phyloP scores from a whole-genome alignment of 1,284 basidiomycete genomes.

The Rugosomyces carneus region DNA sequence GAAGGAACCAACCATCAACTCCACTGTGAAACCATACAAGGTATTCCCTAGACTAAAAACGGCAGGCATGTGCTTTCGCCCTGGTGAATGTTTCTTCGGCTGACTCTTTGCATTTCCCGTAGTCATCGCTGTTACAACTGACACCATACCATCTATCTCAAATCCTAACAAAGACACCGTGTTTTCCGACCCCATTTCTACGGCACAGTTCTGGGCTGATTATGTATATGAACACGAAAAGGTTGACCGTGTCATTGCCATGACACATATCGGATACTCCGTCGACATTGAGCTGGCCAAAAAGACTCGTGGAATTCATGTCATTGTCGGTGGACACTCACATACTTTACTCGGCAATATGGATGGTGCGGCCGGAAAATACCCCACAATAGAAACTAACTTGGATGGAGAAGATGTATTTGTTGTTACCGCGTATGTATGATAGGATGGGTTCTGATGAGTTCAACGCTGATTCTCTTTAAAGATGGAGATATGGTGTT shows the following conservation, averaged over 20 bases:
- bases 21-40: constrained; percentile 10
- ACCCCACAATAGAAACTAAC: constrained; percentile 7
- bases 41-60: constrained; percentile 7
- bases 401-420: constrained; percentile 7
- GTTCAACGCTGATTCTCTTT: neutral
- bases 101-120: neutral
- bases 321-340: constrained; percentile 9
- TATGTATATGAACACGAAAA: constrained; percentile 9
- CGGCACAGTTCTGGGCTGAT: constrained; percentile 9
- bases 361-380: constrained; percentile 6
- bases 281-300: constrained; percentile 9
- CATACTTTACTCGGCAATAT: constrained; percentile 10
- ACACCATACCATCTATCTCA: constrained; percentile 9
- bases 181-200: constrained; percentile 10
- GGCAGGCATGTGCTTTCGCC: constrained; percentile 2
- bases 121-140: constrained; percentile 11
- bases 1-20: constrained; percentile 8
- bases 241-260: constrained; percentile 8
- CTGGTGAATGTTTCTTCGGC: neutral
- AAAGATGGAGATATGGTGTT: constrained; percentile 9
- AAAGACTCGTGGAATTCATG: constrained; percentile 8
- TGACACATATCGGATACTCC: constrained; percentile 10
- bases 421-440: constrained; percentile 8
- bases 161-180: constrained; percentile 9
- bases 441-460: neutral